phyloP scores from a whole-genome alignment of 768 basidiomycete genomes.

The Plicaturopsis crispa region DNA sequence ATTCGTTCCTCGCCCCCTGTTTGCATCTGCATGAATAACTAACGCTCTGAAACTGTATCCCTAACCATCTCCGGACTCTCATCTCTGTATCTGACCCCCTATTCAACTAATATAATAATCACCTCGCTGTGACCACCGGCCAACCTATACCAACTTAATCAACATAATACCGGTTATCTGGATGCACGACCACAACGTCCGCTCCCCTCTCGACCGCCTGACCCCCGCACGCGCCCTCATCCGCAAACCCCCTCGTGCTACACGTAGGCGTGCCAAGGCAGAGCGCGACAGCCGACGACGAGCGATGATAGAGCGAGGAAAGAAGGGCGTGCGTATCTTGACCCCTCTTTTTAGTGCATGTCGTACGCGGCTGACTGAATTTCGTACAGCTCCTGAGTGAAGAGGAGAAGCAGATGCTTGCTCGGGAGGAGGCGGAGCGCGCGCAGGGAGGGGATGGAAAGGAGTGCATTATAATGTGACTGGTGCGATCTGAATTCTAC shows the following conservation, averaged over 20 bases:
- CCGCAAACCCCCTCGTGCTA: too few relatives aligned
- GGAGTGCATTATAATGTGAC: slow-evolving; percentile 59
- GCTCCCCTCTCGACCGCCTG: too few relatives aligned
- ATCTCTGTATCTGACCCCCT: slow-evolving; percentile 15
- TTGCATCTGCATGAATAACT: slow-evolving; percentile 50
- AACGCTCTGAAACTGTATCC: slow-evolving; percentile 15
- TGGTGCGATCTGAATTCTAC: too few relatives aligned
- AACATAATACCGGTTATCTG: too few relatives aligned
- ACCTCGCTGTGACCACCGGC: too few relatives aligned
- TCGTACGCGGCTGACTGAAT: slow-evolving; percentile 5
- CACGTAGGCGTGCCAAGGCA: slow-evolving; percentile 58
- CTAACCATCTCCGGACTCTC: slow-evolving; percentile 15
- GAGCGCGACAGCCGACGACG: slow-evolving; percentile 65
- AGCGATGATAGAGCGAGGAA: slow-evolving; percentile 65
- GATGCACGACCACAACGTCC: too few relatives aligned
- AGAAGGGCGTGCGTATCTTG: slow-evolving; percentile 60
- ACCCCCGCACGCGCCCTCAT: too few relatives aligned
- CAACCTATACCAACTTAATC: too few relatives aligned
- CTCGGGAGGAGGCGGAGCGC: slow-evolving; percentile 42
- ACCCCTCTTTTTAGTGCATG: slow-evolving; percentile 3
- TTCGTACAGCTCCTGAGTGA: slow-evolving; percentile 44
- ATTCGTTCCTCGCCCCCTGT: slow-evolving; percentile 62
- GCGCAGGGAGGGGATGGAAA: slow-evolving; percentile 31
- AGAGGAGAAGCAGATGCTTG: slow-evolving; percentile 55
- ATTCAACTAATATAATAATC: slow-evolving; percentile 14